Percentiles rank a stretch among this genome's conserved stretches.
Conservation (phyloP, 495 filamentous ascomycete genomes). For the Xylaria cubensis region DNA sequence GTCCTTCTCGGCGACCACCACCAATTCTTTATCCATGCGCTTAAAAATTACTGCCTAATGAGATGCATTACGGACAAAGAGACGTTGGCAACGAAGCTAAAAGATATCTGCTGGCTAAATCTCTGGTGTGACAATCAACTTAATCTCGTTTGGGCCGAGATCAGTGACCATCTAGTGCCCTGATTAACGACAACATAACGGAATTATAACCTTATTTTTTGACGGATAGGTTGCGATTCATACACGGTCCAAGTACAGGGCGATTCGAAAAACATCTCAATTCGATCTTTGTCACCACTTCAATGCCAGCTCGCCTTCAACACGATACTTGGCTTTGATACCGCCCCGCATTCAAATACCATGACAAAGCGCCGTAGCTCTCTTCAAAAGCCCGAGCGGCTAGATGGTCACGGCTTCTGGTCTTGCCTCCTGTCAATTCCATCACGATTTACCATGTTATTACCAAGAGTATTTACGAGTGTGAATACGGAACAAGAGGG, state of each 20-base stretch:
- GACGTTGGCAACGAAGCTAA: constrained; percentile 31
- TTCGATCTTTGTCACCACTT: constrained; percentile 7
- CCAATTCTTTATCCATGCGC: constrained; percentile 37
- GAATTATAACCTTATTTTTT: not conserved
- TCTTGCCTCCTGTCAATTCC: not conserved
- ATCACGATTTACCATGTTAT: not conserved
- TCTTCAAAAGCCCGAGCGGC: not conserved
- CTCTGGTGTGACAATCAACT: constrained; percentile 41
- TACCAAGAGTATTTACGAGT: not conserved
- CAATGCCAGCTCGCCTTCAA: not conserved
- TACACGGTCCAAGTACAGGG: not conserved
- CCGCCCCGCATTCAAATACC: constrained; percentile 4
- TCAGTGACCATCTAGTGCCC: constrained; percentile 31
- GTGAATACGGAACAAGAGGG: not conserved
- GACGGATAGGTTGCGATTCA: not conserved
- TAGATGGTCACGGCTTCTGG: not conserved
- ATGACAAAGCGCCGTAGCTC: constrained; percentile 1
- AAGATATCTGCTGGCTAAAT: constrained; percentile 38
- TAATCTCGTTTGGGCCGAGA: constrained; percentile 37
- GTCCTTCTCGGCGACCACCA: constrained; percentile 32
- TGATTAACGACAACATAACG: constrained; percentile 13
- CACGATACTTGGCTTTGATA: constrained; percentile 16
- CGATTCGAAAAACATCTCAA: not conserved
- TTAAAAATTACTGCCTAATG: constrained; percentile 40
- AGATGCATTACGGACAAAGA: constrained; percentile 33